phyloP scores from a whole-genome alignment of 352 stramenopile species.

The Globisporangium uncinulatum region DNA sequence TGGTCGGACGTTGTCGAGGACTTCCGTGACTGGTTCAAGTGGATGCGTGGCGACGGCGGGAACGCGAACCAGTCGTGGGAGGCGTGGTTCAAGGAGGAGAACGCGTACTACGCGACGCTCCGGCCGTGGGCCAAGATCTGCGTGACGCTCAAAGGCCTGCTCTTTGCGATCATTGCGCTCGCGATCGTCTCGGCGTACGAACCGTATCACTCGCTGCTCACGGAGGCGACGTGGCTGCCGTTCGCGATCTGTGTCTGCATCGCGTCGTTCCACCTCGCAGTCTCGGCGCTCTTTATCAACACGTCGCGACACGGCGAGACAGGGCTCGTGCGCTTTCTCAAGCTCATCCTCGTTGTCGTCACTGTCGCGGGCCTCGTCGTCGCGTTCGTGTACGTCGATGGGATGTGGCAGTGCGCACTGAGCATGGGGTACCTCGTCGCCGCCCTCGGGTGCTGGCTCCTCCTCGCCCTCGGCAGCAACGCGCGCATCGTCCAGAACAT shows the following conservation, averaged over 20 bases:
- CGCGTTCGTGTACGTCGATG: constrained; percentile 55
- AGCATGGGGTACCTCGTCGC: constrained; percentile 92
- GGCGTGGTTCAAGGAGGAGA: constrained; percentile 96
- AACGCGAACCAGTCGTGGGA: constrained; percentile 93
- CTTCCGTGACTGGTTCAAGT: constrained; percentile 88
- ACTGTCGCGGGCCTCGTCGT: constrained; percentile 70
- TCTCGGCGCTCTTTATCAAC: constrained; percentile 60
- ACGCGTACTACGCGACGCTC: constrained; percentile 90
- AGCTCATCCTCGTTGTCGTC: constrained; percentile 71
- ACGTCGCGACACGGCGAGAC: constrained; percentile 50
- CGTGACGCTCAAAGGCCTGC: constrained; percentile 84
- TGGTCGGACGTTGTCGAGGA: constrained; percentile 93
- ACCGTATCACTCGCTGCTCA: constrained; percentile 63
- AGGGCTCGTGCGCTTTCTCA: constrained; percentile 63
- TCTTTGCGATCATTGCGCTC: constrained; percentile 86
- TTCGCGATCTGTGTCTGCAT: constrained; percentile 48
- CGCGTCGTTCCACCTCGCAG: constrained; percentile 49
- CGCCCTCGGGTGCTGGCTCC: constrained; percentile 77
- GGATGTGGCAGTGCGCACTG: constrained; percentile 88
- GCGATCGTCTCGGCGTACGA: constrained; percentile 77
- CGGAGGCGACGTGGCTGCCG: constrained; percentile 45
- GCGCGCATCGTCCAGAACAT: constrained; percentile 87
- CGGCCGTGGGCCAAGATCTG: constrained; percentile 87
- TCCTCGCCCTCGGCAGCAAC: constrained; percentile 87
- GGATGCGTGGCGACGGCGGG: constrained; percentile 91